Percentiles rank a stretch among this genome's conserved stretches.
phyloP scores from a whole-genome alignment of 129 eudicot species.

The Helianthus annuus region HanXRQr2.0-SUNRISE NC_035444.2:55722173-55722672 shows the following conservation, averaged over 20 bases:
- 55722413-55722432: no score
- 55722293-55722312: not conserved
- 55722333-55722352: not conserved
- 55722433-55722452: not conserved
- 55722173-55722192: not conserved
- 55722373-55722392: not conserved
- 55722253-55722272: not conserved
- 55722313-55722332: conserved; percentile 1
- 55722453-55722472: not conserved
- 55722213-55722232: not conserved
- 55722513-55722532: not conserved
- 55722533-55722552: not conserved
- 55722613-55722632: not conserved
- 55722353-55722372: not conserved
- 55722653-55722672: no score
- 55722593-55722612: not conserved
- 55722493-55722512: not conserved
- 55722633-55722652: not conserved
- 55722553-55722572: no score
- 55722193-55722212: not conserved
- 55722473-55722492: not conserved
- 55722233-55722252: no score
- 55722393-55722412: not conserved
- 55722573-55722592: no score
- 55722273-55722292: not conserved